Evolutionary conservation across 2,329 filamentous ascomycete genomes (phyloP).

Genomic region (Trichophyton equinum): DNA sequence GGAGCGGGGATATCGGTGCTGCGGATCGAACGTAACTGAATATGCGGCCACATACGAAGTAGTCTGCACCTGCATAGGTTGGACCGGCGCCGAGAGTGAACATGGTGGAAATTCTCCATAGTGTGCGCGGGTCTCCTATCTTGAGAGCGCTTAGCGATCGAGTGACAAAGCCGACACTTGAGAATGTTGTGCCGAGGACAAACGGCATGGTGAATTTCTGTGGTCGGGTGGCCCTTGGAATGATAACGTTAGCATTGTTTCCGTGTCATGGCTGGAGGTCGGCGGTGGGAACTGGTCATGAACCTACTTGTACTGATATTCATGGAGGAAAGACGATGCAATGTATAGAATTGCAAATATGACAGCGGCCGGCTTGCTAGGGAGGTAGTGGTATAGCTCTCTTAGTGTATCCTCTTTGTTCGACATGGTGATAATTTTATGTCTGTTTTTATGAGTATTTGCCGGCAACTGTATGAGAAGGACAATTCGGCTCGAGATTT

Average conservation of each 20-base stretch:
- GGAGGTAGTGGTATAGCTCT: conserved; percentile 3
- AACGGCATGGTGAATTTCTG: conserved; percentile 11
- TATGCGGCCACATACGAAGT: conserved; percentile 9
- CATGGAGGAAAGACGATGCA: not conserved
- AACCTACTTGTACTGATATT: conserved; percentile 3
- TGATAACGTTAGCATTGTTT: not conserved
- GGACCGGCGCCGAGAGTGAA: conserved; percentile 10
- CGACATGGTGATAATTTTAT: not conserved
- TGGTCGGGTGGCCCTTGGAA: not conserved
- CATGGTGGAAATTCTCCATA: conserved; percentile 6
- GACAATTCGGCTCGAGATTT: not conserved
- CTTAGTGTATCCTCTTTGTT: not conserved
- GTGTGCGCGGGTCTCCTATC: not conserved
- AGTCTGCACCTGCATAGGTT: conserved; percentile 11
- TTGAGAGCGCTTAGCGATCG: conserved; percentile 5
- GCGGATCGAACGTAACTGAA: conserved; percentile 9
- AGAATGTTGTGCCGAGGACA: conserved; percentile 7
- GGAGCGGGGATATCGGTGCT: conserved; percentile 8
- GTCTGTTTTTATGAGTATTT: not conserved
- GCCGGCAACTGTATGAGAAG: too few species aligned
- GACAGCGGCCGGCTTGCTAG: not conserved
- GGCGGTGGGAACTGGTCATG: not conserved
- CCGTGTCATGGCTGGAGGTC: not conserved
- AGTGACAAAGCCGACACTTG: conserved; percentile 6
- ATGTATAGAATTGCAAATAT: conserved; percentile 4